Base-by-base conservation (phyloP, 352 stramenopile species). In the Pythium rishiriense region DNA sequence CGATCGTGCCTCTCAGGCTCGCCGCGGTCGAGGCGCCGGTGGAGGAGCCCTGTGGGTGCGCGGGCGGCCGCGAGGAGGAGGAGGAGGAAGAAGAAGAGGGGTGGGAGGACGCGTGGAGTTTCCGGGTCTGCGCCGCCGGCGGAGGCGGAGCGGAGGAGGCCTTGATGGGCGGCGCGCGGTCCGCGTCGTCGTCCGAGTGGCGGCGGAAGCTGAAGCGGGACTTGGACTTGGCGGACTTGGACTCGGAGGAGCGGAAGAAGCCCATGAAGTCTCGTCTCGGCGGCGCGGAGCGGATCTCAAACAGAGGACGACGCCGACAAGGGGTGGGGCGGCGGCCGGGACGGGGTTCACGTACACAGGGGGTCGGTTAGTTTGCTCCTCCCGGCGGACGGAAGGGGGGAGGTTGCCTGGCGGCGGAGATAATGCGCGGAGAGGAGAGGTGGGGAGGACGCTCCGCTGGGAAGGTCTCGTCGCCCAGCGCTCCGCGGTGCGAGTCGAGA, bases 201-300 rank as follows among this genome's bases (percentile, higher is more conserved):
- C 82, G 86, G 51, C 80, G 83, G 70, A 91, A 78, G 55, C 80
- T 90, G 66, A 91, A 90, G 67, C 79, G 68, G 49, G 73, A 76
- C 69, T 85, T 86, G 68, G 65, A 62, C 67, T 85, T 81, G 49
- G 25, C 35, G 55, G 72, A 72, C 48, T 60, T 74, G 25, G 63
- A 60, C 48, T 72, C 79, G 29, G 82, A 76, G 49, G 82, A 76
- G 47, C 72, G 81, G 76, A 91, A 90, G 39, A 90, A 77, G 68
- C 79, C 76, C 82, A 91, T 91, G 49, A 64, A 69, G 43, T 22
- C 56, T 37, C 46, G 35, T 9, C 35, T 19, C 24, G 35, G 56
- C 15, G 53, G 39, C 3, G 45, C 6, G 19, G 47, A 53, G 41
- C 5, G 33, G 22, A 46, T n/a, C n/a, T n/a, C n/a, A n/a, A n/a